Conservation (phyloP, 2,329 filamentous ascomycete species). For the Pseudocercospora vitis region DNA sequence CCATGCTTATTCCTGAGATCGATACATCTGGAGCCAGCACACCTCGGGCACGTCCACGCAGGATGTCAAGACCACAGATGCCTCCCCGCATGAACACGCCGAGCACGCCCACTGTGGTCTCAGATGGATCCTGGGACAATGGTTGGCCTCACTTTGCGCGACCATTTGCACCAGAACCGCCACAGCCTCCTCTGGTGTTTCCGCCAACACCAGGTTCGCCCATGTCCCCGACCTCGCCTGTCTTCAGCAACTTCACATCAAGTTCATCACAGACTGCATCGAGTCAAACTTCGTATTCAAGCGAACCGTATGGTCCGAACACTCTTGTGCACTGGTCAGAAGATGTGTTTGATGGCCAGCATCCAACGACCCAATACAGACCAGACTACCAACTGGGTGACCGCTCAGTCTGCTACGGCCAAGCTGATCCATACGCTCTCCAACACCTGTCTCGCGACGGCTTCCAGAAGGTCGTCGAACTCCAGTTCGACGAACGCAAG, state of each 20-base stretch:
- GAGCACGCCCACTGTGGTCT: slow-evolving; percentile 19
- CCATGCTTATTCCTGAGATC: neutral
- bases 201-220: slow-evolving; percentile 37
- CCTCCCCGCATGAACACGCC: slow-evolving; percentile 20
- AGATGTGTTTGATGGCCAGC: slow-evolving; percentile 46
- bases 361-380: slow-evolving; percentile 41
- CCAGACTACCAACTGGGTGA: slow-evolving; percentile 25
- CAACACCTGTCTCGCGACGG: slow-evolving; percentile 36
- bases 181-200: slow-evolving; percentile 2
- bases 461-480: slow-evolving; percentile 44
- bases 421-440: slow-evolving; percentile 23
- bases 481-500: slow-evolving; percentile 52
- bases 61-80: slow-evolving; percentile 13
- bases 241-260: slow-evolving; percentile 38
- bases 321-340: slow-evolving; percentile 45
- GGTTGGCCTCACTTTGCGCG: neutral
- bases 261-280: slow-evolving; percentile 44
- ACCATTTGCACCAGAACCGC: slow-evolving; percentile 14
- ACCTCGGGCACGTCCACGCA: slow-evolving; percentile 19
- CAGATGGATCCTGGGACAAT: slow-evolving; percentile 18
- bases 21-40: slow-evolving; percentile 18
- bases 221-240: slow-evolving; percentile 39
- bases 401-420: slow-evolving; percentile 28
- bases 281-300: slow-evolving; percentile 33
- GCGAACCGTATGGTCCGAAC: slow-evolving; percentile 18